Base-by-base conservation (phyloP, 2,329 filamentous ascomycete genomes). In the Diaporthe destruens region DNA sequence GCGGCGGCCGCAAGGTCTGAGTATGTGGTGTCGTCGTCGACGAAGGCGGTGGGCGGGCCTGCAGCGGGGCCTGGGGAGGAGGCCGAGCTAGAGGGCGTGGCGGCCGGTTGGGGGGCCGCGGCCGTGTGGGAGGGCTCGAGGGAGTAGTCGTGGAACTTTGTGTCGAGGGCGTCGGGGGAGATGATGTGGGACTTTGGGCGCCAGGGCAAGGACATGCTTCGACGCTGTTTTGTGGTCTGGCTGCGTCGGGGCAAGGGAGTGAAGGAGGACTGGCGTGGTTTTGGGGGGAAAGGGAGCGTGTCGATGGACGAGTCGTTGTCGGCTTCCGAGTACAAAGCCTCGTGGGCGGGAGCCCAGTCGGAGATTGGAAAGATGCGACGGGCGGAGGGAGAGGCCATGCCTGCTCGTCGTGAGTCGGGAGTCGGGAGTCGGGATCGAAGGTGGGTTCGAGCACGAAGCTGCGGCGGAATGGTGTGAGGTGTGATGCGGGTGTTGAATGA, bases 161-260 rank as follows among this genome's bases (percentile, higher is more conserved):
- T 65, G 20, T 76, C 75, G 39, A 80, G 36, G 55, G 83, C 81
- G 29, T 82, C 80, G 53, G 77, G 72, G 57, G 73, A 74, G 56
- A 85, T 80, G 11, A 83, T 74, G 29, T 82, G 78, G 1, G 85
- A 84, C 77, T 86, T 88, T 36, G 85, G 84, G 54, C 84, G 84
- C 85, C 86, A 87, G 8, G 85, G 82, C 18, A 88, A 77, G 8
- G 86, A 87, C 61, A 86, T 80, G 78, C 86, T 89, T 77, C 86
- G 80, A 79, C 36, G 55, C 57, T 54, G 69, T 47, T 72, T 74
- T n/a, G 73, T 67, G 14, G 66, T 54, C 9, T 42, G 44, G 4
- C 66, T 55, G 18, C 72, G 72, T 18, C 34, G 57, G 23, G 66
- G 57, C 8, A 59, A 23, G n/a, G 68, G n/a, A n/a, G n/a, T n/a